Conservation (phyloP, 495 filamentous ascomycete genomes). For the Glarea lozoyensis region DNA sequence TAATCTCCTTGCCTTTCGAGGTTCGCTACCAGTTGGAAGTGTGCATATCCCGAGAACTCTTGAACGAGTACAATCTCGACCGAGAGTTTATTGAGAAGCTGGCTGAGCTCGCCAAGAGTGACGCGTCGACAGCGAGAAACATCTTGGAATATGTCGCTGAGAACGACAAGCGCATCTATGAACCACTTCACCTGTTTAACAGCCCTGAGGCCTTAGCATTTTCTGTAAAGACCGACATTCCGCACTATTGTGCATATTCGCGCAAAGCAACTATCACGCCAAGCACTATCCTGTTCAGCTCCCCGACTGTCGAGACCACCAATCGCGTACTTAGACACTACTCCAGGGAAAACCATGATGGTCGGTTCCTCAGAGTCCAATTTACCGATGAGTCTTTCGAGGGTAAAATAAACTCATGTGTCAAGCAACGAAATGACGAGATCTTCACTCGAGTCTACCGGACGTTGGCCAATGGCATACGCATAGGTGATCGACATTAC, state of each 20-base stretch:
- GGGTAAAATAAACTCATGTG: conserved; percentile 49
- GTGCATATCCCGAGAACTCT: conserved; percentile 68
- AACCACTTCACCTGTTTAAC: conserved; percentile 71
- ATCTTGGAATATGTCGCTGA: conserved; percentile 56
- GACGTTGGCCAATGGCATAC: conserved; percentile 68
- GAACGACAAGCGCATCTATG: conserved; percentile 47
- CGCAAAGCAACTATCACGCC: conserved; percentile 76
- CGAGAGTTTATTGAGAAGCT: conserved; percentile 56
- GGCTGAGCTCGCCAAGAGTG: conserved; percentile 31
- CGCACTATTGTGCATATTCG: conserved; percentile 62
- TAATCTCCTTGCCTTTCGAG: conserved; percentile 48
- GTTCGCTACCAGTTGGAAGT: conserved; percentile 89
- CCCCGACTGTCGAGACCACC: conserved; percentile 72
- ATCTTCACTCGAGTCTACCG: conserved; percentile 66
- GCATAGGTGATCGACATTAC: conserved; percentile 70
- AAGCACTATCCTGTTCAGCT: conserved; percentile 67
- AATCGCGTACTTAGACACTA: conserved; percentile 80
- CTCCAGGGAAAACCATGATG: conserved; percentile 48
- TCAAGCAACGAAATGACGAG: conserved; percentile 51
- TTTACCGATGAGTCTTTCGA: conserved; percentile 75
- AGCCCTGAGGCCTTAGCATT: conserved; percentile 34
- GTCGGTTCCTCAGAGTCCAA: conserved; percentile 77
- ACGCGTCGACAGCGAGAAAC: conserved; percentile 30
- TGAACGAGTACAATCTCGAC: conserved; percentile 71
- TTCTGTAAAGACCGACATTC: conserved; percentile 44